Evolutionary conservation across 2,329 filamentous ascomycete genomes (phyloP).

Genomic region (Cladophialophora exuberans): DNA sequence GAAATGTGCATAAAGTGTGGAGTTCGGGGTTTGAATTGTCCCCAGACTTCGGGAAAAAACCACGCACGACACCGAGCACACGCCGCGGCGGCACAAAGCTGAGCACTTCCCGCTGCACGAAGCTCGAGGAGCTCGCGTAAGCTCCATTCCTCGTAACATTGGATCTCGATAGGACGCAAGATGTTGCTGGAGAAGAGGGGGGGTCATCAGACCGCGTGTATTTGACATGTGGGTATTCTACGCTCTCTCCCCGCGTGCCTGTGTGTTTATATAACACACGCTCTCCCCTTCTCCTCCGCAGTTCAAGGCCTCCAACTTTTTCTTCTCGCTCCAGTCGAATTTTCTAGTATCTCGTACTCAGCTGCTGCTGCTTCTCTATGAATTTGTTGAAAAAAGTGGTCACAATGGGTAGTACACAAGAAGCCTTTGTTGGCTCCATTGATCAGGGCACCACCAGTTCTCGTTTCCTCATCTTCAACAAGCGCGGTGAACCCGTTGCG

Average conservation of each 20-base stretch:
- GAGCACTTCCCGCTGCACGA: background rate
- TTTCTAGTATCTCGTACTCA: background rate
- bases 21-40: conserved; percentile 12
- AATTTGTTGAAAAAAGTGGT: conserved; percentile 7
- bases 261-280: conserved; percentile 22
- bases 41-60: conserved; percentile 3
- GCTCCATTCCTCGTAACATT: background rate
- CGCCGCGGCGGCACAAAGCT: no score
- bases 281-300: conserved; percentile 18
- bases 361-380: no score
- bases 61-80: conserved; percentile 11
- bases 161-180: no score
- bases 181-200: conserved; percentile 9
- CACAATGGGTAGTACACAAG: conserved; percentile 36
- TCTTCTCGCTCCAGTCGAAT: no score
- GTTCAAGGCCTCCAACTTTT: conserved; percentile 20
- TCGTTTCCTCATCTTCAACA: conserved; percentile 88
- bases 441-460: conserved; percentile 91
- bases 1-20: background rate
- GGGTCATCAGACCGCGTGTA: conserved; percentile 6
- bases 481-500: conserved; percentile 73
- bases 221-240: conserved; percentile 19
- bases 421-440: conserved; percentile 81
- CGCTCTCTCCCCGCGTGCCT: conserved; percentile 17
- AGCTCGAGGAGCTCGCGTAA: background rate